Percentiles rank a stretch among this genome's conserved stretches.
Conservation (phyloP, 768 basidiomycete genomes). For the Boletus subparvulus region DNA sequence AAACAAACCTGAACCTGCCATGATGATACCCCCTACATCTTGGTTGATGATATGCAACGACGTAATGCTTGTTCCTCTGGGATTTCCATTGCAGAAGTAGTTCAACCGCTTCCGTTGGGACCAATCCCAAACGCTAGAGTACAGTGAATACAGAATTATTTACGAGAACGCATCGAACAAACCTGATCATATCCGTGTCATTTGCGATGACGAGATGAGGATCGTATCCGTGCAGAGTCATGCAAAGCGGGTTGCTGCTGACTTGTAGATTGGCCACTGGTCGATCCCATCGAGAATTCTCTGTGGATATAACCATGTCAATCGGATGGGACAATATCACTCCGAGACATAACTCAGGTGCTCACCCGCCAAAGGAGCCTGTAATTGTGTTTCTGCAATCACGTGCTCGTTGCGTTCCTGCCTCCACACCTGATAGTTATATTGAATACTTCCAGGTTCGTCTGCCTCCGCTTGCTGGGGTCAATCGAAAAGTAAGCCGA, state of each 20-base stretch:
- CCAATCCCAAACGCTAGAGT: constrained; percentile 90
- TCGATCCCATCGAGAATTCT: constrained; percentile 67
- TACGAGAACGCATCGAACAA: constrained; percentile 15
- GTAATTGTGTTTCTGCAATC: constrained; percentile 61
- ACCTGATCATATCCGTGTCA: constrained; percentile 86
- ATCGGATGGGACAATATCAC: constrained; percentile 21
- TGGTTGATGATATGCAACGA: constrained; percentile 93
- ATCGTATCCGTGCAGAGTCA: constrained; percentile 92
- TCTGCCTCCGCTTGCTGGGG: constrained; percentile 88
- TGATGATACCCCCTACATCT: constrained; percentile 86
- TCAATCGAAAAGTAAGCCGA: constrained; percentile 13
- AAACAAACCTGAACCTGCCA: constrained; percentile 78
- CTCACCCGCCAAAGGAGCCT: constrained; percentile 75
- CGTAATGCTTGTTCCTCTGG: constrained; percentile 78
- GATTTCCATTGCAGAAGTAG: constrained; percentile 88
- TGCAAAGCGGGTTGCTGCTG: constrained; percentile 60
- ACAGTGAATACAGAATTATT: neutral
- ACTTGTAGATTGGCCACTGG: constrained; percentile 65
- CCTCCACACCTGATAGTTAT: constrained; percentile 95
- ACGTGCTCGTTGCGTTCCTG: constrained; percentile 87
- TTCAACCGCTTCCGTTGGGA: constrained; percentile 72
- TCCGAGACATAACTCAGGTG: constrained; percentile 1
- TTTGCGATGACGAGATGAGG: constrained; percentile 84
- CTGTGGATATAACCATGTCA: constrained; percentile 36
- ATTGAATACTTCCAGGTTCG: constrained; percentile 91